Base-by-base conservation (phyloP, 768 basidiomycete genomes). In the Termitomyces sp. region DNA sequence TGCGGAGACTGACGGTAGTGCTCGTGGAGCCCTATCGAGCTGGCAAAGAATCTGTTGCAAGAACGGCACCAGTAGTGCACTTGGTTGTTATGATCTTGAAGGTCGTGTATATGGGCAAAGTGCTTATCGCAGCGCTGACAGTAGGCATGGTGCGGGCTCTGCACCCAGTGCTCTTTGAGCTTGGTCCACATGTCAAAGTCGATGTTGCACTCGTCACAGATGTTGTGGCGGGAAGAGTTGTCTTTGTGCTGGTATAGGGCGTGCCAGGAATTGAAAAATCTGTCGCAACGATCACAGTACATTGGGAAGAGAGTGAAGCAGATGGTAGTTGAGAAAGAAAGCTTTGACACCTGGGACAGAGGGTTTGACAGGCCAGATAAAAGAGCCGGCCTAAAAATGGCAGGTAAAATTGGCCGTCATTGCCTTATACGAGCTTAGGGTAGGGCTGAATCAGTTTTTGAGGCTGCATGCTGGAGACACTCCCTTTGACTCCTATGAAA, bases 111-210 rank as follows among this genome's bases (percentile, higher is more conserved):
- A 49, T 69, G 59, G 4, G 63, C 43, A 57, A 82, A 84, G 54
- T 82, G 77, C 16, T 58, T 54, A 31, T 77, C 53, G 66, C 86
- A 87, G 19, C 61, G 37, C 54, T 79, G 77, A 66, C 87, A 88
- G 57, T 79, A 87, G 40, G 66, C 12, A 53, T 86, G 86, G 0
- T 14, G 25, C 6, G 71, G 68, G 63, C 80, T 83, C 53, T 83
- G 75, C 25, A 79, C 72, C 60, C 68, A 84, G 65, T 88, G 86
- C 55, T 83, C 73, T 55, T 69, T 71, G 57, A 82, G 76, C 0
- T 63, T 76, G 1, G 0, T 2, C 60, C 59, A 59, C 0, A 78
- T 65, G 0, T 62, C 4, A 63, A 86, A 86, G 59, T 85, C 83
- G 9, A 35, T 23, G 0, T 73, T 49, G 59, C 85, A 87, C 10